Conservation (phyloP, 2,329 filamentous ascomycete genomes). For the Ophiocordyceps sinensis region DNA sequence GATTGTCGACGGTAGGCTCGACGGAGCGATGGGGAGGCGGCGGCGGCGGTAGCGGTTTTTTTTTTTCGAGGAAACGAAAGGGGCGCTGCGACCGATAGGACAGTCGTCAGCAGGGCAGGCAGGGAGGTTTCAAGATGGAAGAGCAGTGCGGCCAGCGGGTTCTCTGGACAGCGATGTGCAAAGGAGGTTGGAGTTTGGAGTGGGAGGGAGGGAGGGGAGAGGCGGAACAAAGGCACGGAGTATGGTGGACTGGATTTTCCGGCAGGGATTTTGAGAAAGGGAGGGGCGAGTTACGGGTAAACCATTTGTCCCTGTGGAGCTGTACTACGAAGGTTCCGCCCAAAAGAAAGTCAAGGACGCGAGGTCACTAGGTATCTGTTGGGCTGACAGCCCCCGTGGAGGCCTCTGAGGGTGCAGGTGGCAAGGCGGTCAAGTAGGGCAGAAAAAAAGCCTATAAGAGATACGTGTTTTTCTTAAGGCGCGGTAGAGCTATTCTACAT, state of each 20-base stretch:
- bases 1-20: no score
- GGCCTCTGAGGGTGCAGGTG: no score
- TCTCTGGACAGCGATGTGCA: neutral
- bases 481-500: no score
- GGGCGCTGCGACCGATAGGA: constrained; percentile 7
- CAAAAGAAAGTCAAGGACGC: no score
- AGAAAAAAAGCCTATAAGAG: no score
- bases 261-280: constrained; percentile 5
- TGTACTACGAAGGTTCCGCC: no score
- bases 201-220: constrained; percentile 5
- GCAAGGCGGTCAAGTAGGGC: no score
- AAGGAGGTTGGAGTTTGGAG: constrained; percentile 4
- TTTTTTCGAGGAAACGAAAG: neutral
- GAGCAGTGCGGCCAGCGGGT: neutral
- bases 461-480: no score
- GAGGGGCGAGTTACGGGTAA: neutral
- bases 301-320: neutral
- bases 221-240: neutral
- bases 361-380: no score
- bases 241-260: constrained; percentile 5
- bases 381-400: no score
- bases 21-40: neutral
- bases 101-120: constrained; percentile 7
- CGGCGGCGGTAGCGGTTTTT: neutral
- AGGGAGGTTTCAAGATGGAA: no score